Evolutionary conservation across 208 protist species (phyloP), one percentile per base, ranked within the genome.

Genomic region (Herpetomonas muscarum): DNA sequence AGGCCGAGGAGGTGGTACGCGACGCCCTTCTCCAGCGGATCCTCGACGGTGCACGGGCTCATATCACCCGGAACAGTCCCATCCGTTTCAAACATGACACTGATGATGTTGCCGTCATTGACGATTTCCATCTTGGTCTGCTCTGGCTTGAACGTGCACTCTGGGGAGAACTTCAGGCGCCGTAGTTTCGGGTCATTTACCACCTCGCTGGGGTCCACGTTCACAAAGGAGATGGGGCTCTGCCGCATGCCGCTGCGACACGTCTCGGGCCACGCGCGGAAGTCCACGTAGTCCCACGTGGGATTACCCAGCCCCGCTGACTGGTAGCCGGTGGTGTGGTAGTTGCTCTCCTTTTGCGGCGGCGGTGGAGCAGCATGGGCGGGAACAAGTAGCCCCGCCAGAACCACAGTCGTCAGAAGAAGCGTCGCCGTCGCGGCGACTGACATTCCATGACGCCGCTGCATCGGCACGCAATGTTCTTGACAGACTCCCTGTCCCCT

Each of bases 171-270:
- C 42, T 74, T 42, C 24, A 90, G 65, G 12, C 64, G 57, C 26
- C 46, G 24, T 19, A 83, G 51, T 29, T 30, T 52, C 22, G 53
- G 62, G 17, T 42, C 52, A 28, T 54, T 69, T 24, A 79, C 47
- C 29, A 85, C 70, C 42, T 80, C 67, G 13, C 59, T 61, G 26
- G 79, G 66, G 55, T 74, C 64, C 17, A 90, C 57, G 22, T 85
- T 76, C 0, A 67, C 52, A 53, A 90, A 88, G 37, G 79, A 88
- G 51, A 90, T 79, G 45, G 81, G 86, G 48, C 81, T 90, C 52
- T 90, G 82, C 25, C 67, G 67, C 39, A 51, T 65, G n/a, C 82
- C 77, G 17, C 46, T 70, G 17, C 58, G 60, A 64, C 82, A 88
- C 55, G 76, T 12, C 61, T 45, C 3, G 9, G 77, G 76, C 76